These are phyloP conservation scores for Trichoderma endophyticum DNA, from an alignment of 2,329 filamentous ascomycete genomes.

Conservation along the genomic window DNA sequence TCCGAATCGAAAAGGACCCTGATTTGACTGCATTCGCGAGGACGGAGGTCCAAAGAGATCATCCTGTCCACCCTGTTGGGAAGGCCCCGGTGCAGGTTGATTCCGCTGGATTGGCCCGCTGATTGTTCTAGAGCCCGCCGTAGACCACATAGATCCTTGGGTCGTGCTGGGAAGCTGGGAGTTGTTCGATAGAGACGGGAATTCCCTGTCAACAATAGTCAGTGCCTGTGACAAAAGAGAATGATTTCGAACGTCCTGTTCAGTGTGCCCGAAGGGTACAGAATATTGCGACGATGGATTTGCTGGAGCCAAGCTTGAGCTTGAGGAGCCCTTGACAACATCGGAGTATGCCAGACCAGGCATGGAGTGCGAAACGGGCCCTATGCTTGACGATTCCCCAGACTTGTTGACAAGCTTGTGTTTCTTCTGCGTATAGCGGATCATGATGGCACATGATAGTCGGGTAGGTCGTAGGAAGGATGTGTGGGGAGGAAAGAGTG, in stretches of 20 bases:
- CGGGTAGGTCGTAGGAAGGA: not conserved
- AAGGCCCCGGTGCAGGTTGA: slow-evolving; percentile 47
- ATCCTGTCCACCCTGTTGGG: slow-evolving; percentile 51
- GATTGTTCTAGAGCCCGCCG: slow-evolving; percentile 47
- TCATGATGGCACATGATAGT: slow-evolving; percentile 2
- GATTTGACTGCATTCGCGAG: slow-evolving; percentile 38
- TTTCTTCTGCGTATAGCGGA: slow-evolving; percentile 14
- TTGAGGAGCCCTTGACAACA: slow-evolving; percentile 32
- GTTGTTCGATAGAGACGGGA: slow-evolving; percentile 63
- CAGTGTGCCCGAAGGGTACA: not conserved
- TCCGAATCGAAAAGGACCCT: slow-evolving; percentile 54
- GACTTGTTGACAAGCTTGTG: slow-evolving; percentile 19
- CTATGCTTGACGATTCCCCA: slow-evolving; percentile 4
- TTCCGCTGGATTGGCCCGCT: slow-evolving; percentile 50
- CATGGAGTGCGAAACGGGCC: not conserved
- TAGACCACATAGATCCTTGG: slow-evolving; percentile 55
- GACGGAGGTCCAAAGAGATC: slow-evolving; percentile 43
- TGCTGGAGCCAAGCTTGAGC: not conserved
- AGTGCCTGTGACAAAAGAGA: not conserved
- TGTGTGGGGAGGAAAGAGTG: not conserved
- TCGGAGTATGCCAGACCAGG: slow-evolving; percentile 28
- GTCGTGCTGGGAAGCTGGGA: slow-evolving; percentile 49
- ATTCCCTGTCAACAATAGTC: slow-evolving; percentile 48
- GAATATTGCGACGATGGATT: not conserved
- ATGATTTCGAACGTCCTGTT: not conserved